A percentile compares a stretch with the other conserved stretches of the same genome.
Conservation (phyloP, 2,329 filamentous ascomycete species). For the Diaporthe sp. region DNA sequence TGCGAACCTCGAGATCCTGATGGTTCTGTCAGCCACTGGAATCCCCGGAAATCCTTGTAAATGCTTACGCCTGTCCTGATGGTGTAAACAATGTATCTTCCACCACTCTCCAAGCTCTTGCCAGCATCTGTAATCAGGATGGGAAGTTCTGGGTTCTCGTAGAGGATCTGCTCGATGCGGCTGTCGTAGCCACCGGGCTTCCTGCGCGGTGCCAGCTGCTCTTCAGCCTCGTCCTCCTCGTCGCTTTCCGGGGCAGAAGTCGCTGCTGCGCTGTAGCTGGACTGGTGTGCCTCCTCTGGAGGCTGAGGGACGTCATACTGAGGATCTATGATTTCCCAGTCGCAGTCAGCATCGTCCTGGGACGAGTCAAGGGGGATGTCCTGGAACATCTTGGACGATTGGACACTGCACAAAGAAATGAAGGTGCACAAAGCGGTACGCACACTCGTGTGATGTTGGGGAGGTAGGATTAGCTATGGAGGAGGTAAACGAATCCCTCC, state of each 20-base stretch:
- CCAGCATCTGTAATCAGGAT: slow-evolving; percentile 95
- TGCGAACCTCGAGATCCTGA: slow-evolving; percentile 93
- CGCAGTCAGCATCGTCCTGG: slow-evolving; percentile 57
- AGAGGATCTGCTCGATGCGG: slow-evolving; percentile 96
- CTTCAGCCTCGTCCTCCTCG: slow-evolving; percentile 60
- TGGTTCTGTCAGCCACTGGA: slow-evolving; percentile 18
- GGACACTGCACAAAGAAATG: slow-evolving; percentile 27
- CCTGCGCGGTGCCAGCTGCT: slow-evolving; percentile 65
- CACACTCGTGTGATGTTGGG: slow-evolving; percentile 70
- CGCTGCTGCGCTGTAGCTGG: slow-evolving; percentile 34
- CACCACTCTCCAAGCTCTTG: slow-evolving; percentile 93
- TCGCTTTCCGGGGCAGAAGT: slow-evolving; percentile 56
- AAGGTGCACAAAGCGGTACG: slow-evolving; percentile 52
- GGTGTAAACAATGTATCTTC: slow-evolving; percentile 96
- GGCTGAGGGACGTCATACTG: slow-evolving; percentile 79
- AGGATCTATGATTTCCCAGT: slow-evolving; percentile 64
- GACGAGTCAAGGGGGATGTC: slow-evolving; percentile 54
- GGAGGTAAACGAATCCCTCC: slow-evolving; percentile 83
- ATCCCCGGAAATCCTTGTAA: neutral
- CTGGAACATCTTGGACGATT: slow-evolving; percentile 54
- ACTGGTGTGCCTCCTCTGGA: slow-evolving; percentile 53
- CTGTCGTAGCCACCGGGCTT: slow-evolving; percentile 94
- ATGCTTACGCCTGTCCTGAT: slow-evolving; percentile 88
- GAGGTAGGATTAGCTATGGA: slow-evolving; percentile 76
- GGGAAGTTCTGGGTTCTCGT: slow-evolving; percentile 90